These are phyloP conservation scores for Discostella pseudostelligera DNA, from an alignment of 108 stramenopile genomes.

Conservation along the genomic window DNA sequence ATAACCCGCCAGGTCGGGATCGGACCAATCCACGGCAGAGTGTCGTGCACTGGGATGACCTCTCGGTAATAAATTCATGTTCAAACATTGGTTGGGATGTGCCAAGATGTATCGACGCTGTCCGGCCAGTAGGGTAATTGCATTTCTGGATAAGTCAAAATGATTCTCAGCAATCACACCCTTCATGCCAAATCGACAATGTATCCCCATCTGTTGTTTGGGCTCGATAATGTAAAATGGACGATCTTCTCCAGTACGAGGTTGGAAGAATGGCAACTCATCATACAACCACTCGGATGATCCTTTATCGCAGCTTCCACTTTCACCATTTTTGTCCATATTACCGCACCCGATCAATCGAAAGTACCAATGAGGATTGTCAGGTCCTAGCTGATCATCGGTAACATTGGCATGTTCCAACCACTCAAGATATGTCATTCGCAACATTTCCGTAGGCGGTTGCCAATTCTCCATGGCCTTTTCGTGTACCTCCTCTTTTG, in stretches of 20 bases:
- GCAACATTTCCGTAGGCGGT: conserved; percentile 72
- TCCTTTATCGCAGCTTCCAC: conserved; percentile 62
- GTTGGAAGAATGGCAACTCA: conserved; percentile 85
- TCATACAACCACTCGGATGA: conserved; percentile 74
- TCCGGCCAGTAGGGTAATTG: conserved; percentile 81
- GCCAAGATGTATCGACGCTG: conserved; percentile 87
- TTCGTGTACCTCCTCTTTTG: conserved; percentile 11
- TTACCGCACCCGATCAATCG: conserved; percentile 69
- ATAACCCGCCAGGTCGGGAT: conserved; percentile 74
- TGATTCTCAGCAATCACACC: conserved; percentile 93
- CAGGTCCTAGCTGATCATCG: conserved; percentile 61
- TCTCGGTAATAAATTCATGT: conserved; percentile 77
- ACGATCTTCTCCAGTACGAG: conserved; percentile 36
- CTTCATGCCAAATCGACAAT: conserved; percentile 96
- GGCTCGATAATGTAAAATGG: conserved; percentile 90
- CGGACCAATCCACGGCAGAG: conserved; percentile 87
- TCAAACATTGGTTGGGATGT: conserved; percentile 85
- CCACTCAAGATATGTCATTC: conserved; percentile 87
- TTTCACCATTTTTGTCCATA: conserved; percentile 48
- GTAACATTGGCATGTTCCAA: conserved; percentile 69
- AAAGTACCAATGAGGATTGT: conserved; percentile 92
- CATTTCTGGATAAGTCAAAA: conserved; percentile 90
- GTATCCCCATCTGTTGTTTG: conserved; percentile 84
- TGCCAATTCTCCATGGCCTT: conserved; percentile 53
- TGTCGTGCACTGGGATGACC: conserved; percentile 92